Conservation (phyloP, 495 filamentous ascomycete genomes). For the Trichoderma asperelloides region DNA sequence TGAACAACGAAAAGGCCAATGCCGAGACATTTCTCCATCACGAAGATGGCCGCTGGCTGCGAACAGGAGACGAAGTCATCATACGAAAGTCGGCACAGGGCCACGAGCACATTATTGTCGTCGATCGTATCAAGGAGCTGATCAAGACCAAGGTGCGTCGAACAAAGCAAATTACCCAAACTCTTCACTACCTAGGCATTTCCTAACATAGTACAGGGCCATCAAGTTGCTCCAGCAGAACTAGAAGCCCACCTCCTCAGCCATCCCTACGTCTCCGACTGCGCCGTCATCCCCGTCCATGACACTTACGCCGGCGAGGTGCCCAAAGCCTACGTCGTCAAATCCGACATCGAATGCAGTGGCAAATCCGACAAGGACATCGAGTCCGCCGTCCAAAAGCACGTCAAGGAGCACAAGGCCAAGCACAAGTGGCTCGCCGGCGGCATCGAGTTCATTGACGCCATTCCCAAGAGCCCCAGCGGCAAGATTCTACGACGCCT, state of each 20-base stretch:
- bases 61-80: constrained; percentile 78
- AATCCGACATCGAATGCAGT: constrained; percentile 52
- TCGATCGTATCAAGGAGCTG: constrained; percentile 86
- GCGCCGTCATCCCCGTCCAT: constrained; percentile 72
- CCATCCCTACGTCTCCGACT: constrained; percentile 73
- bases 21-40: constrained; percentile 70
- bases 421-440: constrained; percentile 86
- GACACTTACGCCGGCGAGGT: constrained; percentile 71
- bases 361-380: constrained; percentile 38
- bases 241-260: constrained; percentile 82
- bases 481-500: constrained; percentile 84
- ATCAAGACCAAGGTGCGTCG: constrained; percentile 80
- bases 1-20: constrained; percentile 77
- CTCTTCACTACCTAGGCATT: background rate
- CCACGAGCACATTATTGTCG: constrained; percentile 72
- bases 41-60: constrained; percentile 65
- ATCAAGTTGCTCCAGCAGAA: constrained; percentile 88
- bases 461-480: constrained; percentile 80
- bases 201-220: constrained; percentile 43
- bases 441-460: constrained; percentile 66
- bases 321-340: constrained; percentile 83
- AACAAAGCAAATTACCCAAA: background rate
- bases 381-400: constrained; percentile 55
- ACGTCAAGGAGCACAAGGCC: constrained; percentile 77
- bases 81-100: constrained; percentile 52